Evolutionary conservation across 495 filamentous ascomycete genomes (phyloP).

Genomic region (Penicillium goetzii): DNA sequence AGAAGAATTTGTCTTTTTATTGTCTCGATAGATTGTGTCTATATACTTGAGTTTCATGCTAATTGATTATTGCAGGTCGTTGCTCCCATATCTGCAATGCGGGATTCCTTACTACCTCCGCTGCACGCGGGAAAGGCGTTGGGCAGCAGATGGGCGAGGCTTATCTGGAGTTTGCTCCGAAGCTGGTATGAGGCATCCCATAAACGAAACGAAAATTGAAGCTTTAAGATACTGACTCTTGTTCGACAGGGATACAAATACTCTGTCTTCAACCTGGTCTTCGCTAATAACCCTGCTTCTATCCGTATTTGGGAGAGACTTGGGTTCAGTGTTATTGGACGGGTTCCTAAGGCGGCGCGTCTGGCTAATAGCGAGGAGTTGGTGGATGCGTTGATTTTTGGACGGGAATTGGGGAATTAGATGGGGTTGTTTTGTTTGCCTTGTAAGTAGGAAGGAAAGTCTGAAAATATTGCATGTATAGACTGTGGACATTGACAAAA

Average conservation of each 20-base stretch:
- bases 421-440: not conserved
- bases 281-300: slow-evolving; percentile 94
- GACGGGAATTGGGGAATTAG: slow-evolving; percentile 38
- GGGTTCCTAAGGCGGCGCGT: slow-evolving; percentile 58
- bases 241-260: slow-evolving; percentile 78
- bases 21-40: not conserved
- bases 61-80: slow-evolving; percentile 39
- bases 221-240: not conserved
- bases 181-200: slow-evolving; percentile 58
- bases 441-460: not conserved
- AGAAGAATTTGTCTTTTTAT: slow-evolving; percentile 23
- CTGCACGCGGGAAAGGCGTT: slow-evolving; percentile 82
- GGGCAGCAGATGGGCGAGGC: slow-evolving; percentile 88
- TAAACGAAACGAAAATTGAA: too few relatives aligned
- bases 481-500: not conserved
- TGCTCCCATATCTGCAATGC: slow-evolving; percentile 87
- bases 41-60: slow-evolving; percentile 6
- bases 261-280: slow-evolving; percentile 97
- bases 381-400: slow-evolving; percentile 54
- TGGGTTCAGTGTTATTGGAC: slow-evolving; percentile 92
- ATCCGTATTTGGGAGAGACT: slow-evolving; percentile 95
- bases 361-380: slow-evolving; percentile 47
- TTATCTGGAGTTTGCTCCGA: slow-evolving; percentile 91
- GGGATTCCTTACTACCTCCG: slow-evolving; percentile 86
- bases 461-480: not conserved